phyloP scores from a whole-genome alignment of 2,329 filamentous ascomycete species.

The Didymella exigua region DNA sequence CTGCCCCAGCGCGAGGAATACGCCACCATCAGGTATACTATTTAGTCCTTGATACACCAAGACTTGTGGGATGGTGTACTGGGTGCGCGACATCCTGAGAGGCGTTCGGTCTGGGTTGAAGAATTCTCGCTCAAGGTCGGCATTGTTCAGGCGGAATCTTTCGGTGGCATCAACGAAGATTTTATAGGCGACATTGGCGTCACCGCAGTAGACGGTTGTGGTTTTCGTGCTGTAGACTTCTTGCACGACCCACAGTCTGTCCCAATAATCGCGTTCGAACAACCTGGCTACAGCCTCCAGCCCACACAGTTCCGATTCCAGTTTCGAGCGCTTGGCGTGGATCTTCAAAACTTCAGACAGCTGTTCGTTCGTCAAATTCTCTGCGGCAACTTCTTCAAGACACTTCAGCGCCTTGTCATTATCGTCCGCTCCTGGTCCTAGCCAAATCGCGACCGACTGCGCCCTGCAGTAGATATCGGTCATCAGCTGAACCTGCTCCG shows the following conservation, averaged over 20 bases:
- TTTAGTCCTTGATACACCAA: background rate
- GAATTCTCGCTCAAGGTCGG: no score
- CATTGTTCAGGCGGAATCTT: no score
- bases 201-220: background rate
- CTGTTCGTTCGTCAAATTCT: no score
- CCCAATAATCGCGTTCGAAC: conserved; percentile 2
- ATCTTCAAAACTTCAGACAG: no score
- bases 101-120: no score
- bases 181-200: background rate
- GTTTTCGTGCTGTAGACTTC: background rate
- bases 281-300: no score
- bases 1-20: background rate
- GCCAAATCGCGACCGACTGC: background rate
- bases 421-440: background rate
- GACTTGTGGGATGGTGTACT: background rate
- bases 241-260: background rate
- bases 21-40: background rate
- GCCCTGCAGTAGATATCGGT: background rate
- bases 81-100: rapidly evolving
- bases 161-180: no score
- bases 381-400: background rate
- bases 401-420: background rate
- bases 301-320: no score
- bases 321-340: no score
- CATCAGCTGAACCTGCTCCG: background rate